Evolutionary conservation across 495 filamentous ascomycete genomes (phyloP).

Genomic region (Neurospora sp.): DNA sequence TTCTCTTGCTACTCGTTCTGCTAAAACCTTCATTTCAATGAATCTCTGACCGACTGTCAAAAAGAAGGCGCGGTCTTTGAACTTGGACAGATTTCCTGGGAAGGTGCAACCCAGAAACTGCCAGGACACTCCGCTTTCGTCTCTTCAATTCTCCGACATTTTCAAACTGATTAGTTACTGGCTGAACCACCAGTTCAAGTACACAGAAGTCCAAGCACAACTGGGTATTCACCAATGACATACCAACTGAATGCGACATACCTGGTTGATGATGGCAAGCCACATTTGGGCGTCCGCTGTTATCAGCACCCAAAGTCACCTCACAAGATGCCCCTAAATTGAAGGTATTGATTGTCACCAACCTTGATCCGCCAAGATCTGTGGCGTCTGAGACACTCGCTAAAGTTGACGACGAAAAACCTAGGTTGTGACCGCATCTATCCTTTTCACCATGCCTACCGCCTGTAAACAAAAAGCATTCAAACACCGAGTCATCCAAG

Average conservation of each 20-base stretch:
- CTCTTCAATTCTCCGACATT: no score
- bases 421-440: background rate
- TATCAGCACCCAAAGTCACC: background rate
- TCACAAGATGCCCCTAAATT: background rate
- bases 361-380: background rate
- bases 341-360: background rate
- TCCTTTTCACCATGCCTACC: background rate
- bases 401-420: background rate
- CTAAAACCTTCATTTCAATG: no score
- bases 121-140: no score
- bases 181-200: no score
- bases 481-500: background rate
- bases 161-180: no score
- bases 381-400: background rate
- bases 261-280: background rate
- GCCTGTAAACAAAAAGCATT: background rate
- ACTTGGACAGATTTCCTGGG: no score
- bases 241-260: background rate
- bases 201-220: background rate
- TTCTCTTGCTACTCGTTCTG: no score
- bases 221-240: background rate
- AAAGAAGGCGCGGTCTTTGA: no score
- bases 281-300: background rate
- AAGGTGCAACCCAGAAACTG: no score
- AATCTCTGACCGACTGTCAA: no score